A percentile compares a stretch with the other conserved stretches of the same genome.
Evolutionary conservation across 345 rosid genomes (phyloP).

Genomic region (Citropsis articulata): DNA sequence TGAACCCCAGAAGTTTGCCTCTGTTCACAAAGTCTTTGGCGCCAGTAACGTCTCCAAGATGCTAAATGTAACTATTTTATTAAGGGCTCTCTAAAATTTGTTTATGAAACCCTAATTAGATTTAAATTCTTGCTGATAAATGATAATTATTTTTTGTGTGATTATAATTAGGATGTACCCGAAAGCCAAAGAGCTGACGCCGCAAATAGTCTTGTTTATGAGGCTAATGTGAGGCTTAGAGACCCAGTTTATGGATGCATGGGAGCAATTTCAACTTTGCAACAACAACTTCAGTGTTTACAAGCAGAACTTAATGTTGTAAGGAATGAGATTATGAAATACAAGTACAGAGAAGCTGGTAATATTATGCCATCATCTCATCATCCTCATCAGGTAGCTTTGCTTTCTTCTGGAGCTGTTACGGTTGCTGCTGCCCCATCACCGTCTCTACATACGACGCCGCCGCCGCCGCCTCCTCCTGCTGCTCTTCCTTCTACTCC

Average conservation of each 20-base stretch:
- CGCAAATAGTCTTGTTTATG: constrained; percentile 88
- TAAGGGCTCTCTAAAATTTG: background rate
- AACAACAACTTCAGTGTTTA: constrained; percentile 82
- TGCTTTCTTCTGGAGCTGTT: constrained; percentile 54
- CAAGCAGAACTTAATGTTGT: constrained; percentile 76
- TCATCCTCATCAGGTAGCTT: constrained; percentile 31
- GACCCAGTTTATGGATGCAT: constrained; percentile 97
- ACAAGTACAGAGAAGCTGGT: constrained; percentile 71
- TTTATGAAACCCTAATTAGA: background rate
- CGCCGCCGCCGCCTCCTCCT: constrained; percentile 32
- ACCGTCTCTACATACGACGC: constrained; percentile 19
- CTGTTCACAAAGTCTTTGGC: constrained; percentile 94
- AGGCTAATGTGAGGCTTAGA: constrained; percentile 91
- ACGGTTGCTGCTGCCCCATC: constrained; percentile 52
- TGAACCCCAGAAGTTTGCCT: constrained; percentile 91
- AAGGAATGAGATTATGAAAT: constrained; percentile 73
- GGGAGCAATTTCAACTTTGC: constrained; percentile 94
- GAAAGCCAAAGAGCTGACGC: constrained; percentile 85
- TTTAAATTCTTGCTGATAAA: background rate
- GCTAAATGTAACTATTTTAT: constrained; percentile 57
- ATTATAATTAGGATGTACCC: constrained; percentile 65
- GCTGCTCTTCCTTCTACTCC: constrained; percentile 39
- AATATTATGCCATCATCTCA: constrained; percentile 36
- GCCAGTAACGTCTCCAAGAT: constrained; percentile 98
- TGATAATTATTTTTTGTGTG: background rate